phyloP scores from a whole-genome alignment of 2,329 filamentous ascomycete species.

The Fusarium miscanthi region DNA sequence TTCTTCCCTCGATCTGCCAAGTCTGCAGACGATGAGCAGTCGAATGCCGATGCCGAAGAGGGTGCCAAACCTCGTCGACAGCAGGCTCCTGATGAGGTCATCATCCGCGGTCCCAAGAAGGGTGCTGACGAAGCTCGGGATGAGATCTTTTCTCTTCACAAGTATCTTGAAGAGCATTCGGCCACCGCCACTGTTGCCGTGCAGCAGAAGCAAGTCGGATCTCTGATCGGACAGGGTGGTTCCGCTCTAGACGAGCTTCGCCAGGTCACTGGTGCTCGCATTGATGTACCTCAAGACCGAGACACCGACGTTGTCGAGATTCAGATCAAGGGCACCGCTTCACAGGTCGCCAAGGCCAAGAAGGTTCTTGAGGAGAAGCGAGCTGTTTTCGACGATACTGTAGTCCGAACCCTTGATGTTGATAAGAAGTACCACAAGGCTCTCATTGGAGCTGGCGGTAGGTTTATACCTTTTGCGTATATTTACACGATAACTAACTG shows the following conservation, averaged over 20 bases:
- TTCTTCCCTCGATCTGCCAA: conserved; percentile 85
- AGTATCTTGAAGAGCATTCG: conserved; percentile 91
- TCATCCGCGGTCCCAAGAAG: conserved; percentile 90
- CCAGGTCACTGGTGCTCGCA: conserved; percentile 84
- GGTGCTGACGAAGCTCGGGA: conserved; percentile 92
- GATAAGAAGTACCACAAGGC: conserved; percentile 93
- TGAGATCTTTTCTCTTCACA: conserved; percentile 87
- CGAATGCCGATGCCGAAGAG: conserved; percentile 77
- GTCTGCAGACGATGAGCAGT: conserved; percentile 73
- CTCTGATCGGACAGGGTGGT: conserved; percentile 90
- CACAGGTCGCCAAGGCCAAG: conserved; percentile 90
- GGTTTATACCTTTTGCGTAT: conserved; percentile 49
- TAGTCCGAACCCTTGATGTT: conserved; percentile 86
- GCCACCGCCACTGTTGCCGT: conserved; percentile 83
- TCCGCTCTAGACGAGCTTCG: conserved; percentile 91
- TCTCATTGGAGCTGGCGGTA: conserved; percentile 89
- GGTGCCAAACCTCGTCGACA: conserved; percentile 72
- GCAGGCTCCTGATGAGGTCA: conserved; percentile 88
- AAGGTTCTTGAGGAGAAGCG: conserved; percentile 89
- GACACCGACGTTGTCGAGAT: conserved; percentile 85
- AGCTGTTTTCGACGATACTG: conserved; percentile 88
- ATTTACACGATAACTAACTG: conserved; percentile 46
- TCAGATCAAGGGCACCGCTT: conserved; percentile 90
- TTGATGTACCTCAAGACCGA: conserved; percentile 87
- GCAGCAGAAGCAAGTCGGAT: conserved; percentile 92